Conservation (phyloP, 805 yeast genomes). For the Yueomyces sinensis region DNA sequence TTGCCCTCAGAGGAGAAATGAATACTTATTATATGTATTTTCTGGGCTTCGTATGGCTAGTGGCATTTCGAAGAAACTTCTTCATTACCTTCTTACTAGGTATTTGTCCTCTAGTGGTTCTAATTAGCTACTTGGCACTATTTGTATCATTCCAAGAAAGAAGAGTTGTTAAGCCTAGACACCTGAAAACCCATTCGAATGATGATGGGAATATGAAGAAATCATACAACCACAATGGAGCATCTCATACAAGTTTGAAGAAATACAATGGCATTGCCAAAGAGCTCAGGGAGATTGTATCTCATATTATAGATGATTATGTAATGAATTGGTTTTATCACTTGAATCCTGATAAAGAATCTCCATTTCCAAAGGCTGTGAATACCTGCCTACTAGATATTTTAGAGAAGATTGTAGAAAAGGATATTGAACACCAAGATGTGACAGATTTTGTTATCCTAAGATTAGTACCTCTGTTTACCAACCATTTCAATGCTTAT, state of each 20-base stretch:
- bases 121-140: background rate
- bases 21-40: too few species aligned
- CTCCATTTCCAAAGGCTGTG: constrained; percentile 29
- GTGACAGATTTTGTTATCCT: background rate
- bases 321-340: constrained; percentile 41
- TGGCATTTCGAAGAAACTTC: background rate
- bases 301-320: constrained; percentile 38
- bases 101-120: background rate
- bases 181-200: background rate
- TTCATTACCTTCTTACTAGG: background rate
- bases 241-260: too few species aligned
- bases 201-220: too few species aligned
- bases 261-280: too few species aligned
- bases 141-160: background rate
- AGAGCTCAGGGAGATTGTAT: constrained; percentile 33
- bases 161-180: background rate
- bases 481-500: background rate
- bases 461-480: background rate
- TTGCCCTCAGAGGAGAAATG: too few species aligned
- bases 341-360: constrained; percentile 23
- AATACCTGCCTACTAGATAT: constrained; percentile 17
- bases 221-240: background rate
- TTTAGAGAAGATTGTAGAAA: constrained; percentile 28
- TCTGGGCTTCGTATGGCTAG: background rate
- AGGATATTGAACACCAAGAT: background rate